Evolutionary conservation across 768 basidiomycete species (phyloP).

Genomic region (Mycena maculata): DNA sequence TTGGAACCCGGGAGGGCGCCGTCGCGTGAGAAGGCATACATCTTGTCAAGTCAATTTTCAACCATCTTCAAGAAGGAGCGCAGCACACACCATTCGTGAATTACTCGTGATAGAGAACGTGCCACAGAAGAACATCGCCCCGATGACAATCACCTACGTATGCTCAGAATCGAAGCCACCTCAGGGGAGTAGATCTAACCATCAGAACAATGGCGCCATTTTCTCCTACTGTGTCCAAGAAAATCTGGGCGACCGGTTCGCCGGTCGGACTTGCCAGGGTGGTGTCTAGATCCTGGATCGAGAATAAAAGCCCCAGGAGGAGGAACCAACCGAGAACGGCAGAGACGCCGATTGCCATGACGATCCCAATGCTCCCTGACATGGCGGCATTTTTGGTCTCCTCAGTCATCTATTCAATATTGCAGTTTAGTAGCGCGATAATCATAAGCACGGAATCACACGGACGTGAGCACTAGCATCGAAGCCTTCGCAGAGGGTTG

Average conservation of each 20-base stretch:
- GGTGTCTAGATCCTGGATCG: constrained; percentile 74
- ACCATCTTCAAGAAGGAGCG: not conserved
- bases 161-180: not conserved
- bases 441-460: not conserved
- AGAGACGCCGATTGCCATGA: constrained; percentile 79
- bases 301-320: constrained; percentile 77
- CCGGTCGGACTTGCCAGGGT: constrained; percentile 67
- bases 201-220: constrained; percentile 81
- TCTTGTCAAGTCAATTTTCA: constrained; percentile 38
- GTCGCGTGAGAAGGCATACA: constrained; percentile 85
- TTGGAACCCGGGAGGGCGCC: constrained; percentile 75
- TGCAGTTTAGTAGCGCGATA: not conserved
- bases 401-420: constrained; percentile 70
- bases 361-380: constrained; percentile 74
- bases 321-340: constrained; percentile 83
- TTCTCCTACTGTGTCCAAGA: constrained; percentile 79
- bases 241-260: constrained; percentile 83
- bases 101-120: constrained; percentile 85
- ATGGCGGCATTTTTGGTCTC: constrained; percentile 78
- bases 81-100: constrained; percentile 65
- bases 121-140: constrained; percentile 81
- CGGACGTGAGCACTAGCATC: constrained; percentile 77
- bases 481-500: constrained; percentile 58
- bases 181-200: constrained; percentile 49
- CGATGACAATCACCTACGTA: constrained; percentile 69